phyloP scores from a whole-genome alignment of 169 alveolate species.

The Babesia bigemina region DNA sequence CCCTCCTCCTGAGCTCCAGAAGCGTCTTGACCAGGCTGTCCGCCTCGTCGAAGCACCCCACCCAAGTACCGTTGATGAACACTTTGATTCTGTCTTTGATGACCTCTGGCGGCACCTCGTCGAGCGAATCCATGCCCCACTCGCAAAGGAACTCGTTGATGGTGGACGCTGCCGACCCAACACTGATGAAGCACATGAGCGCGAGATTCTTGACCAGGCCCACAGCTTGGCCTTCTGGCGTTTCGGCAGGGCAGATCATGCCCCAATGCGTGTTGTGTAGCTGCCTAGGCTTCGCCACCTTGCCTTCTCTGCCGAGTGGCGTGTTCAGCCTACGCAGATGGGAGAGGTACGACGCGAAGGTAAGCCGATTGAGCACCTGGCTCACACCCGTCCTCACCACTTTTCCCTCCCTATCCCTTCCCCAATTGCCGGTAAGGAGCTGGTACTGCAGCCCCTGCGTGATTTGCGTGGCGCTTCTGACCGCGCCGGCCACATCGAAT shows the following conservation, averaged over 20 bases:
- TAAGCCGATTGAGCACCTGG: constrained; percentile 95
- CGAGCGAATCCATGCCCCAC: constrained; percentile 88
- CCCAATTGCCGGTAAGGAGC: constrained; percentile 94
- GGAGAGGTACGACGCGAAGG: constrained; percentile 97
- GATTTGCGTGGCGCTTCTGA: constrained; percentile 87
- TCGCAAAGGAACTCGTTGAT: constrained; percentile 87
- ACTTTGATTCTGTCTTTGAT: constrained; percentile 92
- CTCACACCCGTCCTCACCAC: constrained; percentile 97
- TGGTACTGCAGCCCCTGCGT: constrained; percentile 89
- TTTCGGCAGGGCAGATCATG: constrained; percentile 99
- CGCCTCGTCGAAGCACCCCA: constrained; percentile 92
- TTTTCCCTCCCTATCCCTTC: constrained; percentile 95
- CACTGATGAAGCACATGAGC: constrained; percentile 96
- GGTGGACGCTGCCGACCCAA: constrained; percentile 88
- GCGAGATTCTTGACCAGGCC: constrained; percentile 99
- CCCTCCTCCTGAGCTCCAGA: constrained; percentile 88
- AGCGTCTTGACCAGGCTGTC: constrained; percentile 88
- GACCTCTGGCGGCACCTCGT: constrained; percentile 85
- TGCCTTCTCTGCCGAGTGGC: constrained; percentile 98
- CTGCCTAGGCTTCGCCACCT: constrained; percentile 99
- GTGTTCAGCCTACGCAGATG: constrained; percentile 99
- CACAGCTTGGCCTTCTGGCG: constrained; percentile 99
- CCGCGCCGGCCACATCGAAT: constrained; percentile 90
- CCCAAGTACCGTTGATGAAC: constrained; percentile 96
- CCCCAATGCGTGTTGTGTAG: constrained; percentile 99